Base-by-base conservation (phyloP, 202 grass and related monocot genomes). In the Cymbopogon flexuosus region DNA sequence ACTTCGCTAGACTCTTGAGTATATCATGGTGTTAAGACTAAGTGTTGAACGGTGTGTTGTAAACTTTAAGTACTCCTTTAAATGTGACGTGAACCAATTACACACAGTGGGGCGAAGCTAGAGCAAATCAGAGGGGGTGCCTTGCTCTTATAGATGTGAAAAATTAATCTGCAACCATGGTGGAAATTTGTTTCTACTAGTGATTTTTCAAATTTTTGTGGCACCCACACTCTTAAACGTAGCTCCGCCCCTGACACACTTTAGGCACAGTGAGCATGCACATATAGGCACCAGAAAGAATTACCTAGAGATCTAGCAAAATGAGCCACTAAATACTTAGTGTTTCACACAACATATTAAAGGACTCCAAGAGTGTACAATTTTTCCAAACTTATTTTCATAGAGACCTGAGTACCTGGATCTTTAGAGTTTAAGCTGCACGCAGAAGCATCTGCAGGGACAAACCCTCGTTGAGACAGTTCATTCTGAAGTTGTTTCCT, bases 371-470 rank as follows among this genome's bases (percentile, higher is more conserved):
- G 15, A 84, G 36, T 4, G 62, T 46, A 37, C n/a, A 68, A 31
- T 35, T 36, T 72, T 71, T 72, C 29, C 40, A 37, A 81, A 61
- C 18, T 73, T 19, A 19, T 78, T 78, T 79, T 62, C 3, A 31
- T 15, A 85, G 7, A 68, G 41, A 89, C 34, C 27, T 31, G 45
- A 34, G 43, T 89, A 94, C 96, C 96, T 87, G 92, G 83, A 95
- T 88, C 87, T 86, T 85, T 90, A 64, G 96, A 87, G 82, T 99
- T 99, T 69, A 95, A 82, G 67, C 88, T 93, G 79, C 90, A 95
- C 61, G 72, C 70, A 36, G 92, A 93, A 54, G 86, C 71, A 87
- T 95, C 96, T 46, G 71, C 63, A 23, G 96, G 92, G 82, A 99
- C 62, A 78, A 99, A 88, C 34, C 96, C 96, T 84, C 88, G 91